A percentile compares a stretch with the other conserved stretches of the same genome.
Conservation (phyloP, 2,329 filamentous ascomycete species). For the Calonectria pteridis region DNA sequence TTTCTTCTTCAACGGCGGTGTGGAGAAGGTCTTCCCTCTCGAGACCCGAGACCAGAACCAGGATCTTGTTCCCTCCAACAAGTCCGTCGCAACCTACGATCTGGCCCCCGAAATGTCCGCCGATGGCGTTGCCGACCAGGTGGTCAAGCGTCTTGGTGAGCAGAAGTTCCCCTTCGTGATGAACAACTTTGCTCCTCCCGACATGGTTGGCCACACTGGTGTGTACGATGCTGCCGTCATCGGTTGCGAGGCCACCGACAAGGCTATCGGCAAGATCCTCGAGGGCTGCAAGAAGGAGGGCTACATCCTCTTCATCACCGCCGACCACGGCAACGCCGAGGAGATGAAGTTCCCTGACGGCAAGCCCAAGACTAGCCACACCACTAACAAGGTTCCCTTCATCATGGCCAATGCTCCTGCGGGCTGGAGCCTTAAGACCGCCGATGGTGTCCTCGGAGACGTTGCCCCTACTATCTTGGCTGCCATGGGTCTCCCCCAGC, state of each 20-base stretch:
- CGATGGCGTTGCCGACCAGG: conserved; percentile 88
- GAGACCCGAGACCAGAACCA: conserved; percentile 89
- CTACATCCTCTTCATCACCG: conserved; percentile 94
- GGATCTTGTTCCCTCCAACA: conserved; percentile 88
- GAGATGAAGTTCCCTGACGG: conserved; percentile 98
- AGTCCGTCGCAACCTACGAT: conserved; percentile 92
- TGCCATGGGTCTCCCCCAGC: conserved; percentile 90
- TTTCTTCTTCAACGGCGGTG: conserved; percentile 99
- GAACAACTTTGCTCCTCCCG: conserved; percentile 99
- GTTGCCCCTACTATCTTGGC: conserved; percentile 95
- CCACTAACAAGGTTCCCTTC: conserved; percentile 96
- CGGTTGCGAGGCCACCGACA: conserved; percentile 88
- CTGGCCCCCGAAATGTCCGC: conserved; percentile 96
- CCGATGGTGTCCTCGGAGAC: conserved; percentile 92
- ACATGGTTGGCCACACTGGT: conserved; percentile 99
- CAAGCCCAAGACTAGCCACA: conserved; percentile 98
- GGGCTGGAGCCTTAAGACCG: conserved; percentile 87
- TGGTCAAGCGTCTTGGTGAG: conserved; percentile 86
- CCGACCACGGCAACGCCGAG: conserved; percentile 98
- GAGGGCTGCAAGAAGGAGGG: conserved; percentile 94
- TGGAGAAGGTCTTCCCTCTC: conserved; percentile 94
- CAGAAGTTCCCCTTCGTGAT: conserved; percentile 95
- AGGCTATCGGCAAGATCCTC: conserved; percentile 91
- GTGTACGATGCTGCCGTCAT: conserved; percentile 95
- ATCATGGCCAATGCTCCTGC: conserved; percentile 97